Evolutionary conservation across 441 rosid species (phyloP).

Genomic region (Bocquillonia castaneifolia): DNA sequence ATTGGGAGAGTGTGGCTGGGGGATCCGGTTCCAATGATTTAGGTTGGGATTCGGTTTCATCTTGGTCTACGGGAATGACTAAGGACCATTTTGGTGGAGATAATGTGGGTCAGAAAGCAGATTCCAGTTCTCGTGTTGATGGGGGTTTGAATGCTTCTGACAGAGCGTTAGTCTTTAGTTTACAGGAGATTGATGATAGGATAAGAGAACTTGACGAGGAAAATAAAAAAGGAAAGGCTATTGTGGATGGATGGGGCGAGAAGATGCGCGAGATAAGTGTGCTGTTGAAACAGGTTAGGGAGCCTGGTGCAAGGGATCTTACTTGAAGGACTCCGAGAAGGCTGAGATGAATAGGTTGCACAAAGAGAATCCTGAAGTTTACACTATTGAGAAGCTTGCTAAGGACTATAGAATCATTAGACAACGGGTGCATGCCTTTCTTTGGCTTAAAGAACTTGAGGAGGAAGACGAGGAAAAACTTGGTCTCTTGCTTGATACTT

Average conservation of each 20-base stretch:
- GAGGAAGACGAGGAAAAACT: slow-evolving; percentile 81
- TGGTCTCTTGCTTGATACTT: slow-evolving; percentile 75
- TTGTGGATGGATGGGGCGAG: slow-evolving; percentile 50
- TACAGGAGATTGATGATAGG: slow-evolving; percentile 46
- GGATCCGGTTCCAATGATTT: slow-evolving; percentile 39
- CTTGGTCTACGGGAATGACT: slow-evolving; percentile 78
- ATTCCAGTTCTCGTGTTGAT: slow-evolving; percentile 18
- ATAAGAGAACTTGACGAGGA: slow-evolving; percentile 39
- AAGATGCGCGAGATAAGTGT: slow-evolving; percentile 47
- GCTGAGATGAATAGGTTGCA: slow-evolving; percentile 84
- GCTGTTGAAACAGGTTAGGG: slow-evolving; percentile 62
- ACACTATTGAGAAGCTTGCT: slow-evolving; percentile 70
- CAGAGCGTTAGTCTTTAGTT: slow-evolving; percentile 30
- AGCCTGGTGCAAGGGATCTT: slow-evolving; percentile 87
- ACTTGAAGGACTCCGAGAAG: slow-evolving; percentile 80
- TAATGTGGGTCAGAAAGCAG: slow-evolving; percentile 32
- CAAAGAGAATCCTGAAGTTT: slow-evolving; percentile 70
- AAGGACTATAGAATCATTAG: slow-evolving; percentile 87
- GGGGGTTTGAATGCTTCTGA: slow-evolving; percentile 29
- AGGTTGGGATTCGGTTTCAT: slow-evolving; percentile 66
- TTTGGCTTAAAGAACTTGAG: slow-evolving; percentile 80
- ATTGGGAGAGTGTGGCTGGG: slow-evolving; percentile 35
- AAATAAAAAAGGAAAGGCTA: slow-evolving; percentile 36
- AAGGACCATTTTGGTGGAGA: slow-evolving; percentile 83
- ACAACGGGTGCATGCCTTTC: slow-evolving; percentile 87